phyloP scores from a whole-genome alignment of 2,329 filamentous ascomycete genomes.

The Fusarium falciforme region DNA sequence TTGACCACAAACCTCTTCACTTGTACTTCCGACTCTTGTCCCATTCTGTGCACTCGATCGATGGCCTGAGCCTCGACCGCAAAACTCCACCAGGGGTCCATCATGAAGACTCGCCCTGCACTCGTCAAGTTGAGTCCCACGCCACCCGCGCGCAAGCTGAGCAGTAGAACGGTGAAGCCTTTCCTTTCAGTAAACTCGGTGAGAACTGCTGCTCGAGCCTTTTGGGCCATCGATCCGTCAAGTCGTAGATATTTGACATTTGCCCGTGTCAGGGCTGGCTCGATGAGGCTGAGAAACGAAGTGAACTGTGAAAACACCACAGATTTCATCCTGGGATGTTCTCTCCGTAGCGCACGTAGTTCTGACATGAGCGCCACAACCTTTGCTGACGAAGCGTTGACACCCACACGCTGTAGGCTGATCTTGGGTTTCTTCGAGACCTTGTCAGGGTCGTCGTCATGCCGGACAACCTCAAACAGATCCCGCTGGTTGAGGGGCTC shows the following conservation, averaged over 20 bases:
- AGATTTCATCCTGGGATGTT: slow-evolving; percentile 79
- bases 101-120: slow-evolving; percentile 94
- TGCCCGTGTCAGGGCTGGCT: slow-evolving; percentile 78
- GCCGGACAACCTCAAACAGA: slow-evolving; percentile 89
- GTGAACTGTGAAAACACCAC: slow-evolving; percentile 99
- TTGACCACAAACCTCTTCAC: slow-evolving; percentile 91
- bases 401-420: slow-evolving; percentile 69
- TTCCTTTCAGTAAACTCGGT: slow-evolving; percentile 71
- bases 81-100: slow-evolving; percentile 99
- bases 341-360: slow-evolving; percentile 74
- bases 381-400: slow-evolving; percentile 84
- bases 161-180: slow-evolving; percentile 79
- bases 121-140: slow-evolving; percentile 93
- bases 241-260: slow-evolving; percentile 87
- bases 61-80: slow-evolving; percentile 97
- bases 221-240: slow-evolving; percentile 91
- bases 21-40: slow-evolving; percentile 85
- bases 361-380: slow-evolving; percentile 82
- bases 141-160: slow-evolving; percentile 89
- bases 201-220: slow-evolving; percentile 82
- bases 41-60: slow-evolving; percentile 97
- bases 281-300: slow-evolving; percentile 91
- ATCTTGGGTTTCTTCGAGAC: slow-evolving; percentile 62
- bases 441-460: slow-evolving; percentile 70
- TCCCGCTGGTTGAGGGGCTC: slow-evolving; percentile 84